Evolutionary conservation across 2,329 filamentous ascomycete species (phyloP).

Genomic region (Xylariaceae sp.): DNA sequence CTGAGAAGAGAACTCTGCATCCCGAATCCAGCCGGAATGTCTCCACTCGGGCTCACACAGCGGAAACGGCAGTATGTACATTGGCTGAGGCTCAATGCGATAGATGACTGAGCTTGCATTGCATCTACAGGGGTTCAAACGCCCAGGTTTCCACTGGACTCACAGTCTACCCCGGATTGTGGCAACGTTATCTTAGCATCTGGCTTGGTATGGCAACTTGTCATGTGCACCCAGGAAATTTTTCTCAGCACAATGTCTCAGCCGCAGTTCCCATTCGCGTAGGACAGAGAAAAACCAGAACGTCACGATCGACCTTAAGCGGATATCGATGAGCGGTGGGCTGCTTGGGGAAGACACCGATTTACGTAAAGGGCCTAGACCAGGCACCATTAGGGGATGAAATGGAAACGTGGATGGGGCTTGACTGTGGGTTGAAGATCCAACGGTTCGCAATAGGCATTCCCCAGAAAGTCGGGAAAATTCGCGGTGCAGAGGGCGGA

Average conservation of each 20-base stretch:
- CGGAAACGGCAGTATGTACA: too few relatives aligned
- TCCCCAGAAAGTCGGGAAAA: constrained; percentile 15
- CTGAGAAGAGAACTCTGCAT: too few relatives aligned
- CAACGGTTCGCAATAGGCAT: neutral
- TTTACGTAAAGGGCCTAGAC: constrained; percentile 8
- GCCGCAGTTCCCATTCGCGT: neutral
- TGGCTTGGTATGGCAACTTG: neutral
- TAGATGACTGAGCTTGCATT: too few relatives aligned
- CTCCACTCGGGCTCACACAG: too few relatives aligned
- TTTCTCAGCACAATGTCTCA: neutral
- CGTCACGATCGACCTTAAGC: constrained; percentile 13
- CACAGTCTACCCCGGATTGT: too few relatives aligned
- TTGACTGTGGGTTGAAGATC: neutral
- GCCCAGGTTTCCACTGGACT: too few relatives aligned
- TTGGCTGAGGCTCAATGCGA: too few relatives aligned
- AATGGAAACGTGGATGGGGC: constrained; percentile 5
- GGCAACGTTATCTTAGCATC: too few relatives aligned
- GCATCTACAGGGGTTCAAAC: too few relatives aligned
- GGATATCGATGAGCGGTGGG: neutral
- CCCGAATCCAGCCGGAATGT: too few relatives aligned
- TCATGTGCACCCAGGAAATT: neutral
- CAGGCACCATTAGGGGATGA: constrained; percentile 2
- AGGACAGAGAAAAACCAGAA: constrained; percentile 8
- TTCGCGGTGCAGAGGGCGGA: too few relatives aligned
- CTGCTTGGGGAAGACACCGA: neutral